Conservation (phyloP, 208 protist species). For the Acanthamoeba triangularis region DNA sequence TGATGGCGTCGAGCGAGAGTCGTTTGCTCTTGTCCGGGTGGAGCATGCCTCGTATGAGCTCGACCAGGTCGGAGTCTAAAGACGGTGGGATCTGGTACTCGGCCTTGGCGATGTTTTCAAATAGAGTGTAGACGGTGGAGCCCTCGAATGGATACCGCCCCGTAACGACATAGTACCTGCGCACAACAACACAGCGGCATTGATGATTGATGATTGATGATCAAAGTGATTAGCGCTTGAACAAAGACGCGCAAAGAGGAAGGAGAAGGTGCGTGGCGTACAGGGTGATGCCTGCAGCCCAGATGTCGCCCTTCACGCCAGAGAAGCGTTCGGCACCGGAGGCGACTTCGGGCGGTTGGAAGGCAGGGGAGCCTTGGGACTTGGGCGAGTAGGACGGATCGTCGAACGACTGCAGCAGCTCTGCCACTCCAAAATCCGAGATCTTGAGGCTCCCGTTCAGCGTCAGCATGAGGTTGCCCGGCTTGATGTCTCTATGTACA, state of each 20-base stretch:
- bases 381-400: slow-evolving; percentile 72
- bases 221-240: neutral
- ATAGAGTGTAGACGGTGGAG: slow-evolving; percentile 63
- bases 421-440: slow-evolving; percentile 66
- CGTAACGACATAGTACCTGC: slow-evolving; percentile 62
- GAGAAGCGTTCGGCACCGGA: slow-evolving; percentile 70
- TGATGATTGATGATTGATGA: neutral
- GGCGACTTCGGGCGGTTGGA: slow-evolving; percentile 68
- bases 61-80: slow-evolving; percentile 40
- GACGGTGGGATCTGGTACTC: slow-evolving; percentile 61
- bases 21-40: slow-evolving; percentile 69
- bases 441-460: slow-evolving; percentile 48
- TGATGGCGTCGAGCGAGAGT: neutral
- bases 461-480: slow-evolving; percentile 73
- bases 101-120: slow-evolving; percentile 75
- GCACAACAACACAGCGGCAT: neutral
- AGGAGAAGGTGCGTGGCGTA: neutral
- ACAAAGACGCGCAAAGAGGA: neutral
- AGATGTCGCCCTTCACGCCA: slow-evolving; percentile 71
- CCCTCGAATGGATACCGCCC: slow-evolving; percentile 68
- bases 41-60: slow-evolving; percentile 33
- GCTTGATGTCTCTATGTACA: slow-evolving; percentile 78
- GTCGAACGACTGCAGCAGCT: slow-evolving; percentile 41
- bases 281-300: slow-evolving; percentile 67
- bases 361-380: slow-evolving; percentile 65